These are phyloP conservation scores for Lentinula boryana DNA, from an alignment of 768 basidiomycete species.

Conservation along the genomic window DNA sequence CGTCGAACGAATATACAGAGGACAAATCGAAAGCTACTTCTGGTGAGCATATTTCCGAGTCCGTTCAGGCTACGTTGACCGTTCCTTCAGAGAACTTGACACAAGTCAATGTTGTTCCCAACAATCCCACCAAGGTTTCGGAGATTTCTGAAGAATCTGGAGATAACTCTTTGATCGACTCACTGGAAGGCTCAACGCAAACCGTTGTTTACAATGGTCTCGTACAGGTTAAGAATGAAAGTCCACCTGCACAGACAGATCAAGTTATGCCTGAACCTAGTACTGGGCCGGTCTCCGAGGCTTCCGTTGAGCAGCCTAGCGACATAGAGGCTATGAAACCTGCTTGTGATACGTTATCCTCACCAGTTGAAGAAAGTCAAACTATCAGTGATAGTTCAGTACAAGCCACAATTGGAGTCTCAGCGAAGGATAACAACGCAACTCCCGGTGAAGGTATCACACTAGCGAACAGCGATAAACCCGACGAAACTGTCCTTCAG, in stretches of 20 bases:
- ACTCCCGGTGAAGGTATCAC: not conserved
- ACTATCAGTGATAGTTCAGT: not conserved
- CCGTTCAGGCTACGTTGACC: not conserved
- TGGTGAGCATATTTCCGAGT: not conserved
- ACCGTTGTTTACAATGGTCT: too few relatives aligned
- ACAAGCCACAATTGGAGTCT: not conserved
- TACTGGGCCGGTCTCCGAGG: not conserved
- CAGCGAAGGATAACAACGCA: not conserved
- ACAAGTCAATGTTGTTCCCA: too few relatives aligned
- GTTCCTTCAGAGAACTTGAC: not conserved
- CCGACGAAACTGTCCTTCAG: not conserved
- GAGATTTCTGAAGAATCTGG: too few relatives aligned
- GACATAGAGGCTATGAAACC: not conserved
- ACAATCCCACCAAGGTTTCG: too few relatives aligned
- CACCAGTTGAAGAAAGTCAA: not conserved
- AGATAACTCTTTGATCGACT: too few relatives aligned
- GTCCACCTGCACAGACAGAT: not conserved
- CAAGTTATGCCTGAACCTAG: not conserved
- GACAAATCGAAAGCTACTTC: not conserved
- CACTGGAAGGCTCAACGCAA: too few relatives aligned
- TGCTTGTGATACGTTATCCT: not conserved
- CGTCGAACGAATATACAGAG: not conserved
- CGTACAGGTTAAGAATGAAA: too few relatives aligned
- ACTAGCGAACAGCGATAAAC: not conserved
- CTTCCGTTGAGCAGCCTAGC: not conserved